phyloP scores from a whole-genome alignment of 768 basidiomycete species.

The Boletus reticuloceps region DNA sequence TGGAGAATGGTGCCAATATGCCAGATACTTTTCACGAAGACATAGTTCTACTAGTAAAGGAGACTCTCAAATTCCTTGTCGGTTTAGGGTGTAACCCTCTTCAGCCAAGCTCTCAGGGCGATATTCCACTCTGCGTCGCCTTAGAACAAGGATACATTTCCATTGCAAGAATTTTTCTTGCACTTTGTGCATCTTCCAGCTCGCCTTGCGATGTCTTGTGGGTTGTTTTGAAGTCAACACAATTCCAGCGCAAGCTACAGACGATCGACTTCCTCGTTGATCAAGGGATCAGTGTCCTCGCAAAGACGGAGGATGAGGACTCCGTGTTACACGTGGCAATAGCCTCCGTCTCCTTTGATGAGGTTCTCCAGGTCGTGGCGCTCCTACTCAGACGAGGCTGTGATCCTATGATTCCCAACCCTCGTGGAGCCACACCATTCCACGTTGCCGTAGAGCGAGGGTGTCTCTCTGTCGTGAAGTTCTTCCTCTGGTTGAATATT shows the following conservation, averaged over 20 bases:
- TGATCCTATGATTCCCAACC: background rate
- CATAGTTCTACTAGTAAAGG: no score
- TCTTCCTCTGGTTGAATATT: background rate
- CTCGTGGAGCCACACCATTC: background rate
- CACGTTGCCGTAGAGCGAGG: background rate
- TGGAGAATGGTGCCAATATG: background rate
- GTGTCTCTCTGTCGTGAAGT: background rate
- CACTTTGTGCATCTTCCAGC: background rate
- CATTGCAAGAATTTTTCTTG: background rate
- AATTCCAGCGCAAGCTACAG: background rate
- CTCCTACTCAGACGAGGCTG: background rate
- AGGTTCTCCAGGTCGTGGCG: background rate
- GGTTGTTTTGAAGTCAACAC: background rate
- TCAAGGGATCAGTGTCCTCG: background rate
- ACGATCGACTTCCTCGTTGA: background rate
- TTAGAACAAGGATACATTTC: background rate
- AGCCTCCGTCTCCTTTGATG: background rate
- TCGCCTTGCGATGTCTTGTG: background rate
- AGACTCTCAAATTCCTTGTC: background rate
- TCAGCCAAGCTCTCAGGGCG: background rate
- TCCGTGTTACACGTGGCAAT: background rate
- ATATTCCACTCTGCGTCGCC: background rate
- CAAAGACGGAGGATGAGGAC: background rate
- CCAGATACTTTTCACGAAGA: no score
- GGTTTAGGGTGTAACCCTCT: background rate